Conservation (phyloP, 192 early-diverging fungal species). For the Gamsiella multidivaricata region DNA sequence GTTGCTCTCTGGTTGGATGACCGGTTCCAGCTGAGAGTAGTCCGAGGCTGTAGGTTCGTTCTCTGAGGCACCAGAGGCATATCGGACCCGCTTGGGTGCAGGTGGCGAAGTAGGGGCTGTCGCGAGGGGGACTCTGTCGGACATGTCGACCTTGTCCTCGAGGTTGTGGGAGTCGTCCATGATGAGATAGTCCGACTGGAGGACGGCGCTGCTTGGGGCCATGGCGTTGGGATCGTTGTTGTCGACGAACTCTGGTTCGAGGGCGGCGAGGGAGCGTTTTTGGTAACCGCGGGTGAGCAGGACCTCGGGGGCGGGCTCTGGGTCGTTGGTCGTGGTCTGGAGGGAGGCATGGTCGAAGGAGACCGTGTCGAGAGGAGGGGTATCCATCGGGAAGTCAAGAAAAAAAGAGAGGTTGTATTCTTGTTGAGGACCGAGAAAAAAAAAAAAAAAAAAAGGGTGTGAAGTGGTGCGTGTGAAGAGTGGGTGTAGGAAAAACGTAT, state of each 20-base stretch:
- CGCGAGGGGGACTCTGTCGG: constrained; percentile 1
- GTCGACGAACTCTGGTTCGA: constrained; percentile 43
- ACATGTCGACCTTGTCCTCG: constrained; percentile 23
- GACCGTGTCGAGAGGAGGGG: neutral
- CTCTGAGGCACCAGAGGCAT: neutral
- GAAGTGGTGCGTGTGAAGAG: no score
- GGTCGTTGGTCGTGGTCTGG: constrained; percentile 2
- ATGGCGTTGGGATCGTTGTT: constrained; percentile 32
- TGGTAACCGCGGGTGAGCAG: constrained; percentile 14
- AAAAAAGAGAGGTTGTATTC: neutral
- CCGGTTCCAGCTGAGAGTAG: constrained; percentile 26
- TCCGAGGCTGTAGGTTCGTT: constrained; percentile 17
- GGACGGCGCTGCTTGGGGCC: constrained; percentile 36
- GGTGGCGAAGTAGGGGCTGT: neutral
- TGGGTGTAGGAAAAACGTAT: no score
- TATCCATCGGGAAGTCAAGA: neutral
- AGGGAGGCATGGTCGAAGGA: neutral
- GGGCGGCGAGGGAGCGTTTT: constrained; percentile 36
- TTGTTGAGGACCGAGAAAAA: neutral
- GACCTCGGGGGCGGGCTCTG: constrained; percentile 22
- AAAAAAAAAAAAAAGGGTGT: constrained; percentile 4
- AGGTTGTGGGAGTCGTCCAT: constrained; percentile 30
- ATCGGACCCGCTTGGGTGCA: constrained; percentile 19
- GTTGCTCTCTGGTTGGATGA: constrained; percentile 24
- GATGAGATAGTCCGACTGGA: constrained; percentile 29